Evolutionary conservation across 306 rosid genomes (phyloP), one percentile per base, ranked within the genome.

Genomic region (Delonix regia): DNA sequence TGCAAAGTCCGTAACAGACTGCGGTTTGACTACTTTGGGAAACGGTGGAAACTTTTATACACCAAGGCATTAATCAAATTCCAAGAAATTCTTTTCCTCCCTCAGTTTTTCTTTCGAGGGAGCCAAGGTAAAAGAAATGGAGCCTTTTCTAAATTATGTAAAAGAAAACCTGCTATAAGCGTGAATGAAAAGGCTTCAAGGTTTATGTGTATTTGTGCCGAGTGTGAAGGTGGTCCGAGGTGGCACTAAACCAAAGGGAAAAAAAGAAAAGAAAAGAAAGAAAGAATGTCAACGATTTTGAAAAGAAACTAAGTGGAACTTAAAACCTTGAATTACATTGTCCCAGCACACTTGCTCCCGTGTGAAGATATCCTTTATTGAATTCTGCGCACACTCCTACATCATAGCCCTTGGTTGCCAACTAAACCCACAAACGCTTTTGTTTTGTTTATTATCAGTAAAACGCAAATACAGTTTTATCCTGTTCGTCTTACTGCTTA

Each of bases 151-250:
- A 83, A n/a, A n/a, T n/a, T n/a, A n/a, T n/a, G n/a, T n/a, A n/a
- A n/a, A 88, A 89, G 88, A 83, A 61, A 61, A 61, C 77, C 57
- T 81, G 82, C 69, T 67, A 59, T 57, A 74, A 86, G 93, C 94
- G 86, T 87, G 92, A 90, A 88, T 78, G 84, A 82, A 90, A 94
- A 89, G 93, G 88, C 25, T 19, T 80, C 80, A 79, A 56, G 81
- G 78, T 49, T 49, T 85, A 28, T 90, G 93, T 86, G 78, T 76
- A 88, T 79, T 70, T 89, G 97, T 84, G 92, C 92, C 33, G 64
- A 83, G 92, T 90, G 98, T 87, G 78, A 64, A 84, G 81, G 96
- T 93, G 98, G 98, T 89, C 98, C 98, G 91, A 80, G 52, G 85
- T 82, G 86, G 87, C 77, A 75, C 74, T 81, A 84, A 83, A 73